These are phyloP conservation scores for Citrus reticulata DNA, from an alignment of 345 rosid species.

Conservation along the genomic window DNA sequence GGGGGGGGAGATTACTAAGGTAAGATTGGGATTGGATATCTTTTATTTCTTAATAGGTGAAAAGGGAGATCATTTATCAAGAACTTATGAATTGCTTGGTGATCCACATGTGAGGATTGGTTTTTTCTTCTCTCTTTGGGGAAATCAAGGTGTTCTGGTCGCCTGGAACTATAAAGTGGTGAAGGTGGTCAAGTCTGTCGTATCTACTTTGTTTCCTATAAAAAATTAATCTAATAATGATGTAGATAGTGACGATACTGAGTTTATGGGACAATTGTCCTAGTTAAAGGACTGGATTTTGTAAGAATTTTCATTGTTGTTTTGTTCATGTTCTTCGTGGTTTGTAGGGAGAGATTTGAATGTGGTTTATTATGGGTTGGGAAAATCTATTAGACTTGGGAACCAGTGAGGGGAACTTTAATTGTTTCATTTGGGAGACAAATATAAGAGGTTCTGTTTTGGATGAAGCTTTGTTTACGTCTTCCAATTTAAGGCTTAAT, in stretches of 20 bases:
- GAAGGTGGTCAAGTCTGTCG: neutral
- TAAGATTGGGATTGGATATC: neutral
- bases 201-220: neutral
- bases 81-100: neutral
- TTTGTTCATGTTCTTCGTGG: neutral
- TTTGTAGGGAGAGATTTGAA: neutral
- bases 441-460: neutral
- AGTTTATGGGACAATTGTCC: neutral
- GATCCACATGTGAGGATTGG: neutral
- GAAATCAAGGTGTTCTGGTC: neutral
- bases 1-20: too few relatives aligned
- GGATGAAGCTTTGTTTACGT: neutral
- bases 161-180: neutral
- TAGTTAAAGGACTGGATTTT: neutral
- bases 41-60: neutral
- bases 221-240: neutral
- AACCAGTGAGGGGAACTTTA: neutral
- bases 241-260: neutral
- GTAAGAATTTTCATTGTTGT: neutral
- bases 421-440: neutral
- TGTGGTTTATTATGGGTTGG: neutral
- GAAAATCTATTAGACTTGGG: neutral
- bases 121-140: neutral
- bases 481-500: neutral
- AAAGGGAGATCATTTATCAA: neutral